phyloP scores from a whole-genome alignment of 2,329 filamentous ascomycete species.

The Claviceps pazoutovae region DNA sequence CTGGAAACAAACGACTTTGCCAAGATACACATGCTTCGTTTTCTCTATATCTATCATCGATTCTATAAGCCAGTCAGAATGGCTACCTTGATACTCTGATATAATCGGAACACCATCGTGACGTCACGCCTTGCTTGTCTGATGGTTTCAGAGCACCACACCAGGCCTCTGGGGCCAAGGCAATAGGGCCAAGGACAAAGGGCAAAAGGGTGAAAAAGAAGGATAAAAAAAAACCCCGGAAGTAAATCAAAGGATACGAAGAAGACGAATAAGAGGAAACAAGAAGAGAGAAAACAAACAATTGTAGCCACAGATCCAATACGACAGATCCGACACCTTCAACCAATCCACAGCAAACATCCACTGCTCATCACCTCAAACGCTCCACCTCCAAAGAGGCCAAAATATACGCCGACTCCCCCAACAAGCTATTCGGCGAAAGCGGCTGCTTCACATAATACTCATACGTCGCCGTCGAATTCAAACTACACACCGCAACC shows the following conservation, averaged over 20 bases:
- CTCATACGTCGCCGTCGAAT: conserved; percentile 26
- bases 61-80: too few species aligned
- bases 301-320: too few species aligned
- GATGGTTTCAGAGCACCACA: neutral
- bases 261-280: neutral
- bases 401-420: conserved; percentile 23
- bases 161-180: neutral
- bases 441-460: conserved; percentile 24
- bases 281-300: neutral
- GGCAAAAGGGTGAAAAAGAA: neutral
- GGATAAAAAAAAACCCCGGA: neutral
- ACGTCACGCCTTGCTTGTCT: neutral
- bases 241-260: neutral
- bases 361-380: neutral
- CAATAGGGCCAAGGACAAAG: neutral
- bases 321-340: too few species aligned
- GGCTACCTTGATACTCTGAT: too few species aligned
- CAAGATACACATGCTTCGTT: too few species aligned
- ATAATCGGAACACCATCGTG: too few species aligned
- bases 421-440: conserved; percentile 23
- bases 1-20: too few species aligned
- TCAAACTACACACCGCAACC: conserved; percentile 26
- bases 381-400: conserved; percentile 23
- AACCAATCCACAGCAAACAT: too few species aligned
- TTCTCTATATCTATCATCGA: too few species aligned